Conservation (phyloP, 208 protist genomes). For the Phytomonas sp. region DNA sequence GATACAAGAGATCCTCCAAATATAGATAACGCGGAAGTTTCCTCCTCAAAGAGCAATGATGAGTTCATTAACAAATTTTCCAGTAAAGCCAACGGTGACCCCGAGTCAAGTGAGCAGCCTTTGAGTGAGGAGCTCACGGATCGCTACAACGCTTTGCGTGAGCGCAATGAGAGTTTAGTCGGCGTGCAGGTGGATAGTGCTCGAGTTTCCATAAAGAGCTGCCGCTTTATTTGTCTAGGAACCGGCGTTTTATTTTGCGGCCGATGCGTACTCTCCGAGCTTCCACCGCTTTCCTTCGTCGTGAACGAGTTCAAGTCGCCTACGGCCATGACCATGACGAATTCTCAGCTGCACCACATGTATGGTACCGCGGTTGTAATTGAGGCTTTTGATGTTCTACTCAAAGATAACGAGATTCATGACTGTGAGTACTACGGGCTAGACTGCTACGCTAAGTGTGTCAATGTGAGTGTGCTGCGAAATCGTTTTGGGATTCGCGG, state of each 20-base stretch:
- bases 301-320: conserved; percentile 10
- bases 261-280: conserved; percentile 11
- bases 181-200: conserved; percentile 49
- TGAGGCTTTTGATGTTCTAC: conserved; percentile 34
- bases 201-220: conserved; percentile 26
- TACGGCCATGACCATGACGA: conserved; percentile 13
- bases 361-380: conserved; percentile 51
- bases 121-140: not conserved
- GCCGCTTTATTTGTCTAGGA: conserved; percentile 38
- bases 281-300: not conserved
- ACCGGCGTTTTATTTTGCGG: conserved; percentile 35
- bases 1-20: not conserved
- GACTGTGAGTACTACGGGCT: conserved; percentile 78
- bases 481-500: conserved; percentile 54
- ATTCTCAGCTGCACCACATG: conserved; percentile 39
- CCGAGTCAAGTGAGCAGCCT: not conserved
- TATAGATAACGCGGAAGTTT: not conserved
- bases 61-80: not conserved
- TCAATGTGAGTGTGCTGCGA: conserved; percentile 33
- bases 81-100: not conserved
- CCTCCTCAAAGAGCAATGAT: not conserved
- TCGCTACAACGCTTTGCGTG: conserved; percentile 4
- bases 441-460: conserved; percentile 42
- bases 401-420: conserved; percentile 38
- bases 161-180: conserved; percentile 18